Evolutionary conservation across 495 filamentous ascomycete species (phyloP).

Genomic region (Tuber microsphaerosporum): DNA sequence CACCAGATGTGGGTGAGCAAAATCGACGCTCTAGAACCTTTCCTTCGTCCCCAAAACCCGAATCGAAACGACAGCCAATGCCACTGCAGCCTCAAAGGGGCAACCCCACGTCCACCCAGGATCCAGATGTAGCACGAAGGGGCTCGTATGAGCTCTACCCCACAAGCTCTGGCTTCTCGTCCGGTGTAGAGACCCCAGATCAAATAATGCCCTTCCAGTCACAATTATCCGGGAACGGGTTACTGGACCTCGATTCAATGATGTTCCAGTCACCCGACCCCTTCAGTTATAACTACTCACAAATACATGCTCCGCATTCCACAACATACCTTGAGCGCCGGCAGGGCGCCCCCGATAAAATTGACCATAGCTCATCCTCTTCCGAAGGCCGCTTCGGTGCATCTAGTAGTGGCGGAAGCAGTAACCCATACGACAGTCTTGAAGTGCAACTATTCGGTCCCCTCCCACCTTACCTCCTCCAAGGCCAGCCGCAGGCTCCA

Average conservation of each 20-base stretch:
- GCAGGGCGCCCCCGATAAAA: constrained; percentile 11
- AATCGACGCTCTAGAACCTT: constrained; percentile 38
- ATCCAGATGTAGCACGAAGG: constrained; percentile 16
- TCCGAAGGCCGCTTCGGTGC: constrained; percentile 36
- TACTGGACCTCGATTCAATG: constrained; percentile 73
- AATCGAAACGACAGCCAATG: constrained; percentile 31
- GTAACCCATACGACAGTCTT: constrained; percentile 45
- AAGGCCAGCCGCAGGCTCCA: constrained; percentile 38
- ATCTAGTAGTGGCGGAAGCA: constrained; percentile 18
- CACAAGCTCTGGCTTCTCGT: constrained; percentile 33
- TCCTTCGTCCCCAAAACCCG: constrained; percentile 23
- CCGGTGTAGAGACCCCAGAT: constrained; percentile 41
- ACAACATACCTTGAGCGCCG: constrained; percentile 11
- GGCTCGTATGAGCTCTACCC: constrained; percentile 41
- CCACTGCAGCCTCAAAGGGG: constrained; percentile 31
- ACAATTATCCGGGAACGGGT: constrained; percentile 37
- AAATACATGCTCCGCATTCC: constrained; percentile 11
- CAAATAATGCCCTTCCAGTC: constrained; percentile 44
- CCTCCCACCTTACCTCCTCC: constrained; percentile 52
- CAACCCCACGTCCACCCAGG: constrained; percentile 21
- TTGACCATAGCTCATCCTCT: constrained; percentile 17
- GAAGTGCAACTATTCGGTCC: constrained; percentile 54
- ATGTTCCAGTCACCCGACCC: constrained; percentile 92
- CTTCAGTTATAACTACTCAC: constrained; percentile 58
- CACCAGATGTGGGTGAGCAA: constrained; percentile 39